Conservation (phyloP, 75 land plant species). For the Larix kaempferi region DNA sequence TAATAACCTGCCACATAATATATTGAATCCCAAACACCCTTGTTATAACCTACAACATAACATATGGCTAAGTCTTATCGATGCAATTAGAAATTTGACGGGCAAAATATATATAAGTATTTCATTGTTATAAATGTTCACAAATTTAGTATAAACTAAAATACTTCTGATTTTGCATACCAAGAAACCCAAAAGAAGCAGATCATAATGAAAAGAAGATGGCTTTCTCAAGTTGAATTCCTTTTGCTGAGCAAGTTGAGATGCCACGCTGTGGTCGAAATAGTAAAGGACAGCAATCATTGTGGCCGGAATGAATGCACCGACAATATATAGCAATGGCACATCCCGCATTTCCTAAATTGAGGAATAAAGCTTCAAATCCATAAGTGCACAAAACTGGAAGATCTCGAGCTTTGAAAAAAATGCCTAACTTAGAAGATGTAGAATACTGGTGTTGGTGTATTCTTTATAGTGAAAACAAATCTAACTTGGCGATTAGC, state of each 20-base stretch:
- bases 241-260: conserved; percentile 90
- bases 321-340: conserved; percentile 66
- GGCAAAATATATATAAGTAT: too few relatives aligned
- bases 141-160: too few relatives aligned
- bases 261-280: conserved; percentile 96
- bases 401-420: too few relatives aligned
- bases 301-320: conserved; percentile 87
- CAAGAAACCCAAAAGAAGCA: conserved; percentile 78
- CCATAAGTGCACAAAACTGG: not conserved
- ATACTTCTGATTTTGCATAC: conserved; percentile 28
- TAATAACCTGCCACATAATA: conserved; percentile 23
- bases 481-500: not conserved
- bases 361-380: not conserved
- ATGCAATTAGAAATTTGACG: too few relatives aligned
- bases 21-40: not conserved
- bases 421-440: not conserved
- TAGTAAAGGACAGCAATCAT: conserved; percentile 93
- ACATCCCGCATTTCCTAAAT: conserved; percentile 73
- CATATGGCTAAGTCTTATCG: too few relatives aligned
- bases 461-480: not conserved
- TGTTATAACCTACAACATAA: too few relatives aligned
- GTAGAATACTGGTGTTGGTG: not conserved
- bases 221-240: conserved; percentile 89
- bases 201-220: conserved; percentile 81
- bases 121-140: too few relatives aligned